Evolutionary conservation across 2,329 filamentous ascomycete genomes (phyloP), one percentile per base, ranked within the genome.

Genomic region (Microsporum canis): DNA sequence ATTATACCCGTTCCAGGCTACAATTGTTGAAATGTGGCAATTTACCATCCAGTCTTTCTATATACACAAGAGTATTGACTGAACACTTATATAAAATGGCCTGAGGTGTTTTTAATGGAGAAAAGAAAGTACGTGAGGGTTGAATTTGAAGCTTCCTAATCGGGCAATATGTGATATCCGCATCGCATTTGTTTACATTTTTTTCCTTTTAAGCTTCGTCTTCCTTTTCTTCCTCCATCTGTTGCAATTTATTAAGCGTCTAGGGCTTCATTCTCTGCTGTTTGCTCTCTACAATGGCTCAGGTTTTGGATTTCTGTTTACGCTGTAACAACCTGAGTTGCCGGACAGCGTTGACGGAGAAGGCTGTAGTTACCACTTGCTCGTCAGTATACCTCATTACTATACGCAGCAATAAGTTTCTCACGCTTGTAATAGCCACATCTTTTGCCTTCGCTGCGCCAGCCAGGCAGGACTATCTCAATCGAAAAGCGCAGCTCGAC

Each of bases 281-380:
- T 39, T 8, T 57, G 5, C 55, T 27, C 10, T 34, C 45, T 8
- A 57, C 36, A 39, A 66, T 65, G 63, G 63, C 61, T 36, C 61
- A 66, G 58, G 63, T 53, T 33, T 94, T 95, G 88, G 89, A 95
- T 62, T 83, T 86, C 62, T 76, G 79, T 27, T 77, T 96, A 29
- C 82, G 84, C 39, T 96, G 92, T 78, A 96, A 96, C 71, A 82
- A 84, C 33, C 79, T 91, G 39, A 87, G 85, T 63, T 96, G 92
- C 69, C 83, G 89, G 55, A 78, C 77, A 45, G 82, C 86, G 65
- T 80, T 96, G 38, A 79, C 77, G 38, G 84, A 88, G 45, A 80
- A 82, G 64, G 91, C 90, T 8, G 80, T 96, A 0, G 89, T 96
- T 38, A 96, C 91, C 3, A 94, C 88, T 12, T 97, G 91, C 83